These are phyloP conservation scores for Claviceps sorghi DNA, from an alignment of 2,329 filamentous ascomycete genomes.

Conservation along the genomic window DNA sequence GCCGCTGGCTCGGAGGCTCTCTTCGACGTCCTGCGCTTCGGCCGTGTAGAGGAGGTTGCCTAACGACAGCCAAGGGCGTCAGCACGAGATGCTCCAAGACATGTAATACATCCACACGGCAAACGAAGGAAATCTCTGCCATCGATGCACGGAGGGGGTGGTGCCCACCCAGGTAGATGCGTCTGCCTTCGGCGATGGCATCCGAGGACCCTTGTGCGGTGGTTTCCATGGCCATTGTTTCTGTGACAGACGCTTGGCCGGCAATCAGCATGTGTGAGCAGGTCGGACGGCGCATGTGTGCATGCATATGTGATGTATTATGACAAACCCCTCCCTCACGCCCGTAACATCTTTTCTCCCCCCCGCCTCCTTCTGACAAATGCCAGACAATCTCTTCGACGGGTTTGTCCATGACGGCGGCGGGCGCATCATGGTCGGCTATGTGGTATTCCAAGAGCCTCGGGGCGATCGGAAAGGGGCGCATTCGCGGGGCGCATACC, in stretches of 20 bases:
- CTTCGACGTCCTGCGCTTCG: slow-evolving; percentile 43
- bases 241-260: neutral
- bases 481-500: neutral
- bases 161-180: slow-evolving; percentile 42
- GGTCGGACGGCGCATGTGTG: neutral
- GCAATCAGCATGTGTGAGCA: neutral
- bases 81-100: neutral
- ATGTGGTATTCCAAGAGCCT: neutral
- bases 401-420: neutral
- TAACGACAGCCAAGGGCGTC: slow-evolving; percentile 1
- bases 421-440: neutral
- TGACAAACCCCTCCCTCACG: too few relatives aligned
- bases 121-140: too few relatives aligned
- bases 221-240: neutral
- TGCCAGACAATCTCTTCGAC: neutral
- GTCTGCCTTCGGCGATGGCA: slow-evolving; percentile 16
- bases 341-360: too few relatives aligned
- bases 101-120: too few relatives aligned
- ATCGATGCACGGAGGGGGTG: neutral
- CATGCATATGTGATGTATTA: too few relatives aligned
- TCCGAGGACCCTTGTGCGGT: slow-evolving; percentile 3
- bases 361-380: too few relatives aligned
- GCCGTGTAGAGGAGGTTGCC: slow-evolving; percentile 43
- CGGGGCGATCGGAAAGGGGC: neutral
- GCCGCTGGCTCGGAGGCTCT: slow-evolving; percentile 32